phyloP scores from a whole-genome alignment of 2,329 filamentous ascomycete species.

The Drechmeria coniospora region DNA sequence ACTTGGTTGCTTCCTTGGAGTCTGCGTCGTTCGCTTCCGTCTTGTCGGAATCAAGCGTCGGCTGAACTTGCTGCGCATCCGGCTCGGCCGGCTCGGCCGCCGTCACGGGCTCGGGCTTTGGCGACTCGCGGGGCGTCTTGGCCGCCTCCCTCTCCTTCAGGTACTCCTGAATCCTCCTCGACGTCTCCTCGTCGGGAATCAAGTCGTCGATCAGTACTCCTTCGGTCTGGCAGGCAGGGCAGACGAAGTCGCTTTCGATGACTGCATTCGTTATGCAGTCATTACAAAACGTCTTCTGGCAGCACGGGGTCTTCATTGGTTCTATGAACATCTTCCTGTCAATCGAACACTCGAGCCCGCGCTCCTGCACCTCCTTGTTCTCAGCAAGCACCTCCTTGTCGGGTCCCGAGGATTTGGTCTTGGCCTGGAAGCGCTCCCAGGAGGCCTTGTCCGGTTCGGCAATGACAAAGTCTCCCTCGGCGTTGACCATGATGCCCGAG shows the following conservation, averaged over 20 bases:
- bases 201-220: constrained; percentile 89
- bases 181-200: constrained; percentile 63
- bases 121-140: constrained; percentile 22
- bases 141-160: constrained; percentile 39
- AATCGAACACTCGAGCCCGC: constrained; percentile 81
- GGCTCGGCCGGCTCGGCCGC: constrained; percentile 24
- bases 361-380: constrained; percentile 76
- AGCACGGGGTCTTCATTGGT: constrained; percentile 98
- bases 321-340: constrained; percentile 98
- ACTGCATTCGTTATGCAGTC: constrained; percentile 98
- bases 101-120: constrained; percentile 14
- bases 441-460: constrained; percentile 88
- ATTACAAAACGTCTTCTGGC: constrained; percentile 96
- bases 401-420: constrained; percentile 73
- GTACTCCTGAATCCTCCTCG: constrained; percentile 65
- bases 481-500: constrained; percentile 91
- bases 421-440: constrained; percentile 95
- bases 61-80: constrained; percentile 23
- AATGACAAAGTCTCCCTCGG: constrained; percentile 93
- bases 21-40: constrained; percentile 6
- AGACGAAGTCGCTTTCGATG: constrained; percentile 95
- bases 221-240: constrained; percentile 80
- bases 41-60: constrained; percentile 15
- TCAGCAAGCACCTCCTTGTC: constrained; percentile 62
- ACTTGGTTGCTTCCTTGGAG: constrained; percentile 19